A percentile compares a stretch with the other conserved stretches of the same genome.
Conservation (phyloP, 2,329 filamentous ascomycete species). For the Colletotrichum camelliae region DNA sequence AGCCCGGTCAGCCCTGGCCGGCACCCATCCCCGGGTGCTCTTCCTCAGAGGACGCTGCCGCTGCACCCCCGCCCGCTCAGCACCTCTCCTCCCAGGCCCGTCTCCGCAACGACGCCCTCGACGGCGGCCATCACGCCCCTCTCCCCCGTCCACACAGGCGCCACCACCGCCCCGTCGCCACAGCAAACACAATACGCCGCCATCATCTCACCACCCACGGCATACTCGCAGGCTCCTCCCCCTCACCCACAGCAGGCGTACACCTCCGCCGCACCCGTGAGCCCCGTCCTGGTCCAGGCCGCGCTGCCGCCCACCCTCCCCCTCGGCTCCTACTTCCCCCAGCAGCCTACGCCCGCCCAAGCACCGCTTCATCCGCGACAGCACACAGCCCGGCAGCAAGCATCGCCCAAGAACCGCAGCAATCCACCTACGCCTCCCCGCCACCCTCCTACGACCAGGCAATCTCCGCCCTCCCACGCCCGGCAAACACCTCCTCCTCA, state of each 20-base stretch:
- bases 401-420: background rate
- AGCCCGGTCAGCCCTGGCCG: background rate
- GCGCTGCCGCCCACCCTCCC: slow-evolving; percentile 5
- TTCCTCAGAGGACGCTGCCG: background rate
- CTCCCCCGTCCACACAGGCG: background rate
- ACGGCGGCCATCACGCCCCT: background rate
- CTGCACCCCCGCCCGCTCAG: background rate
- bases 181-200: background rate
- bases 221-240: background rate
- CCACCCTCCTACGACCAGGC: slow-evolving; percentile 13
- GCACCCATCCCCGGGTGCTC: background rate
- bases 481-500: background rate
- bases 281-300: background rate
- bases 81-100: background rate
- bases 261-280: background rate
- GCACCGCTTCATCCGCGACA: background rate
- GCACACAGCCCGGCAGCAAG: background rate
- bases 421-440: slow-evolving; percentile 1
- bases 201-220: background rate
- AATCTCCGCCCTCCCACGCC: background rate
- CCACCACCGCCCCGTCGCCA: background rate
- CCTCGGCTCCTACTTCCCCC: slow-evolving; percentile 9
- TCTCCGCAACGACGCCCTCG: background rate
- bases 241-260: background rate
- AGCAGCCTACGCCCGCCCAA: slow-evolving; percentile 6